These are phyloP conservation scores for Beauveria pseudobassiana DNA, from an alignment of 2,329 filamentous ascomycete species.

Conservation along the genomic window DNA sequence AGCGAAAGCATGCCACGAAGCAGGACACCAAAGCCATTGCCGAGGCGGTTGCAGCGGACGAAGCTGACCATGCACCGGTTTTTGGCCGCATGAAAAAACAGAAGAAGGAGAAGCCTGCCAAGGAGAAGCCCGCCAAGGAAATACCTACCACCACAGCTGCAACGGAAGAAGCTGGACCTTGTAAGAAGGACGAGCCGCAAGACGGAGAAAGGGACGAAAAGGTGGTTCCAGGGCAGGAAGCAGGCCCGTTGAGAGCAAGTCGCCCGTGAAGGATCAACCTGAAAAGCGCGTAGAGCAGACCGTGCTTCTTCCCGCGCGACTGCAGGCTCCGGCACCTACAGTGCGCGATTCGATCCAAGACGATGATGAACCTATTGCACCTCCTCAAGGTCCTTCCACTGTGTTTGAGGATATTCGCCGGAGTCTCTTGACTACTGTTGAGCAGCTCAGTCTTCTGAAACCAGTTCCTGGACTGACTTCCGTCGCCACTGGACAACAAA, in stretches of 20 bases:
- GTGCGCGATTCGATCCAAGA: not conserved
- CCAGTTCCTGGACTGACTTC: conserved; percentile 21
- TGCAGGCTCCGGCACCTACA: not conserved
- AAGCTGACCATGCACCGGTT: conserved; percentile 61
- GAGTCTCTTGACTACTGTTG: conserved; percentile 25
- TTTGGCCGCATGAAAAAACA: conserved; percentile 78
- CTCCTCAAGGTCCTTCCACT: conserved; percentile 24
- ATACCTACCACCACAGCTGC: not conserved
- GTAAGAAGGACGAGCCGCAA: not conserved
- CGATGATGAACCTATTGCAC: conserved; percentile 15
- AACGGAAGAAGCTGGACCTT: not conserved
- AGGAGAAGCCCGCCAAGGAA: conserved; percentile 16
- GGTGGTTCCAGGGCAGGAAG: conserved; percentile 9
- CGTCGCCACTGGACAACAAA: not conserved
- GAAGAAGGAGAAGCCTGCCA: conserved; percentile 58
- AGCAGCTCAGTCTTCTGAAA: conserved; percentile 31
- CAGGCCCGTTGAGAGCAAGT: not conserved
- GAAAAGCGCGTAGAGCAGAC: not conserved
- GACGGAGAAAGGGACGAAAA: not conserved
- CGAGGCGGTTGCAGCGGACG: conserved; percentile 43
- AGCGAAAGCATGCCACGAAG: conserved; percentile 60
- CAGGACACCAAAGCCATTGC: conserved; percentile 51
- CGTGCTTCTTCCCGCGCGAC: not conserved
- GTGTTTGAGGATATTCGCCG: conserved; percentile 30
- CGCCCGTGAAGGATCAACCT: not conserved